These are phyloP conservation scores for Pseudogymnoascus verrucosus DNA, from an alignment of 2,329 filamentous ascomycete species.

Conservation along the genomic window DNA sequence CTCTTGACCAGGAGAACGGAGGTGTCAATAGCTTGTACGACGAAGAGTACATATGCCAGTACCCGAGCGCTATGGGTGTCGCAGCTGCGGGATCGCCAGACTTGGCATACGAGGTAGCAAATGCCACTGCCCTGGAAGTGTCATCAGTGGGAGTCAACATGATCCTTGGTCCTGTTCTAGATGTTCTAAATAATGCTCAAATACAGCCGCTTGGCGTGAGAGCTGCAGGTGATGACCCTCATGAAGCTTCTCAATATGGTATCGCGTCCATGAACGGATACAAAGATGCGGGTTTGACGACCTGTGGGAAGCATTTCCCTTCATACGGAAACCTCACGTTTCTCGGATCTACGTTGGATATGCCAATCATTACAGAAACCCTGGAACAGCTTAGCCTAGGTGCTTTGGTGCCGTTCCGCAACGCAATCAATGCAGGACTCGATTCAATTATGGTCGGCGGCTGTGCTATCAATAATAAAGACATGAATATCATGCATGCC, in stretches of 20 bases:
- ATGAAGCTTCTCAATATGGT: constrained; percentile 88
- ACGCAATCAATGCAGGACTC: constrained; percentile 76
- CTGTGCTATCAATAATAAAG: constrained; percentile 83
- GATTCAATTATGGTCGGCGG: constrained; percentile 96
- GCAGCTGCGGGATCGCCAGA: constrained; percentile 84
- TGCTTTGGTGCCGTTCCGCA: constrained; percentile 83
- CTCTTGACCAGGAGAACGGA: constrained; percentile 94
- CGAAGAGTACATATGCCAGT: constrained; percentile 91
- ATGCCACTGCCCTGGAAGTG: constrained; percentile 87
- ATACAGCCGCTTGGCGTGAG: constrained; percentile 87
- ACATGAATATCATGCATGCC: constrained; percentile 91
- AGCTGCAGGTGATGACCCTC: constrained; percentile 84
- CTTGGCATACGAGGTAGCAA: constrained; percentile 81
- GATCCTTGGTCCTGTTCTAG: constrained; percentile 87
- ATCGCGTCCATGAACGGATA: constrained; percentile 88
- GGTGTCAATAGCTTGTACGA: constrained; percentile 96
- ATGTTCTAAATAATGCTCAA: constrained; percentile 86
- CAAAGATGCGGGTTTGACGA: constrained; percentile 80
- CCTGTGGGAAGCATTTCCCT: constrained; percentile 92
- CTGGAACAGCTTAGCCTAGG: constrained; percentile 88
- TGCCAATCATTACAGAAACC: constrained; percentile 92
- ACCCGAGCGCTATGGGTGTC: constrained; percentile 92
- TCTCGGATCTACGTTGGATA: constrained; percentile 79
- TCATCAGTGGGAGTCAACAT: constrained; percentile 91
- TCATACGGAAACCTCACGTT: constrained; percentile 95